Conservation (phyloP, 768 basidiomycete genomes). For the Suillus weaverae region DNA sequence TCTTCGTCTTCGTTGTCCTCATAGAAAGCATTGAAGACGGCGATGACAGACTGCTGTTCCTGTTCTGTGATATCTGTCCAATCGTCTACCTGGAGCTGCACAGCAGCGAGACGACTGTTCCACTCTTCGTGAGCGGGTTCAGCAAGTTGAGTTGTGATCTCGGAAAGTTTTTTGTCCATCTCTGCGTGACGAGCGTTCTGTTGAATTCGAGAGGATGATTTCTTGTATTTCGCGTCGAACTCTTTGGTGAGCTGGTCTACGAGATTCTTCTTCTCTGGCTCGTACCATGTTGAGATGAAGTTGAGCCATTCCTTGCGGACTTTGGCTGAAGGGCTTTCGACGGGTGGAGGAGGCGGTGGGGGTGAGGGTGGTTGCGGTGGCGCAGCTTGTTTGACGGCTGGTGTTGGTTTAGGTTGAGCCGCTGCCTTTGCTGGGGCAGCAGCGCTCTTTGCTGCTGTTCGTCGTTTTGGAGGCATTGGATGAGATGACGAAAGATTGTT, state of each 20-base stretch:
- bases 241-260: slow-evolving; percentile 33
- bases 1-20: slow-evolving; percentile 25
- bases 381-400: slow-evolving; percentile 15
- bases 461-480: slow-evolving; percentile 33
- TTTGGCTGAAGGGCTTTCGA: slow-evolving; percentile 22
- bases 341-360: slow-evolving; percentile 17
- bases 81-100: slow-evolving; percentile 29
- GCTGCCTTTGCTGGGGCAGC: not conserved
- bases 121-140: slow-evolving; percentile 34
- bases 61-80: slow-evolving; percentile 33
- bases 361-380: slow-evolving; percentile 1
- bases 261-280: slow-evolving; percentile 30
- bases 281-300: slow-evolving; percentile 31
- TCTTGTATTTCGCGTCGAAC: slow-evolving; percentile 32
- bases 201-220: slow-evolving; percentile 22
- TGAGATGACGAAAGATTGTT: not conserved
- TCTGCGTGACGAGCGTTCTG: slow-evolving; percentile 32
- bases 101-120: slow-evolving; percentile 33
- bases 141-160: slow-evolving; percentile 24
- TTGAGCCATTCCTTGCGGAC: slow-evolving; percentile 33
- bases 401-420: slow-evolving; percentile 10
- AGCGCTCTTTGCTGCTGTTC: slow-evolving; percentile 18
- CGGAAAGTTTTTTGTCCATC: slow-evolving; percentile 24
- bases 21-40: slow-evolving; percentile 32
- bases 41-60: slow-evolving; percentile 31